phyloP scores from a whole-genome alignment of 345 rosid genomes.

The Dipteronia sinensis region DNA sequence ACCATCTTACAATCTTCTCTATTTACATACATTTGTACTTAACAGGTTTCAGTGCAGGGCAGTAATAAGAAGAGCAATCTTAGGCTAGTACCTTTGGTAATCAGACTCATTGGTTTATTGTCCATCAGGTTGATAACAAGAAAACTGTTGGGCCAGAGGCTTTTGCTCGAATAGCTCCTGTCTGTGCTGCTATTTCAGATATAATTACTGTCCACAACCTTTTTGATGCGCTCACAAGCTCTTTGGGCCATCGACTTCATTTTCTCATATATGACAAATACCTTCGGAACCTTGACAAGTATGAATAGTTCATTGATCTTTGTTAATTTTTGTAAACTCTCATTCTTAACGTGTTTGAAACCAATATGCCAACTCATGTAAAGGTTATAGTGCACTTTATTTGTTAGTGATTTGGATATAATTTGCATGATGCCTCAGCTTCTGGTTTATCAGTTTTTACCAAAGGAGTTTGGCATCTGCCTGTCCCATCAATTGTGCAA shows the following conservation, averaged over 20 bases:
- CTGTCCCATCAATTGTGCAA: too few relatives aligned
- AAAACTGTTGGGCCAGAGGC: constrained; percentile 84
- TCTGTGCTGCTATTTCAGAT: constrained; percentile 82
- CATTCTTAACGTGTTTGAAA: not conserved
- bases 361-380: not conserved
- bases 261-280: constrained; percentile 89
- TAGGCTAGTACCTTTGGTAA: not conserved
- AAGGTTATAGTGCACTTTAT: not conserved
- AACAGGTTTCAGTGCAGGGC: not conserved
- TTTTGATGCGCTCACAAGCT: constrained; percentile 76
- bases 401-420: not conserved
- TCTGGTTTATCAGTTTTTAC: not conserved
- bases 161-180: constrained; percentile 89
- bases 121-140: constrained; percentile 73
- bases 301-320: constrained; percentile 35
- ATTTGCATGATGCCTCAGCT: not conserved
- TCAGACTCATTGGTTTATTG: not conserved
- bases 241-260: constrained; percentile 75
- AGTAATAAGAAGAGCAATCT: not conserved
- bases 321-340: constrained; percentile 7
- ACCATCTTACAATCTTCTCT: not conserved
- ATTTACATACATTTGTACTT: not conserved
- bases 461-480: not conserved
- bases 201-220: constrained; percentile 82
- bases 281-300: constrained; percentile 88